These are phyloP conservation scores for Fusarium sp. DNA, from an alignment of 2,329 filamentous ascomycete genomes.

Conservation along the genomic window DNA sequence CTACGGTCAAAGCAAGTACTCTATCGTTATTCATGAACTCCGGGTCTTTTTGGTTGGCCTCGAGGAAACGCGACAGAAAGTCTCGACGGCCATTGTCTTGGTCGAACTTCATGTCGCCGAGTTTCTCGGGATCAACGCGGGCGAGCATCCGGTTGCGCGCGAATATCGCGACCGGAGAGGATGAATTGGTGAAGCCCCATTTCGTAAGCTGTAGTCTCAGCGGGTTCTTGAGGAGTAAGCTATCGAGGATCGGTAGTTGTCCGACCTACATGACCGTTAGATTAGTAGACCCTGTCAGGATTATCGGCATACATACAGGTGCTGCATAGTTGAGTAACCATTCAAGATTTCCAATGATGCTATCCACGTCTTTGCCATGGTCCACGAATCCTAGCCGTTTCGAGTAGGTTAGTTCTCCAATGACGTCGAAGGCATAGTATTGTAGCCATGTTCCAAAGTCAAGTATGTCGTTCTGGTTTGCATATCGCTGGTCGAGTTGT, in stretches of 20 bases:
- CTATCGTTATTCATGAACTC: slow-evolving; percentile 16
- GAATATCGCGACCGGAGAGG: neutral
- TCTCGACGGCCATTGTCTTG: neutral
- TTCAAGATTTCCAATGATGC: slow-evolving; percentile 28
- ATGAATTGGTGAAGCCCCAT: neutral
- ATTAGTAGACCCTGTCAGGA: neutral
- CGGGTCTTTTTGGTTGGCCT: slow-evolving; percentile 19
- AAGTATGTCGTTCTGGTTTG: neutral
- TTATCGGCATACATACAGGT: neutral
- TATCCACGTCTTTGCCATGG: slow-evolving; percentile 20
- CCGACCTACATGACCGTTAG: neutral
- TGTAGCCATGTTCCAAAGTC: slow-evolving; percentile 32
- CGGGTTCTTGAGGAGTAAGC: slow-evolving; percentile 1
- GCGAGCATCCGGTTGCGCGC: neutral
- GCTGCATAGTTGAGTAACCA: slow-evolving; percentile 30
- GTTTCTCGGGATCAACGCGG: neutral
- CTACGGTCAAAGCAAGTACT: slow-evolving; percentile 18
- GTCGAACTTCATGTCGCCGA: neutral
- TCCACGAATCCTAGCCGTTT: slow-evolving; percentile 32
- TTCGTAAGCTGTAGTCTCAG: neutral
- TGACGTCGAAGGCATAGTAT: slow-evolving; percentile 37
- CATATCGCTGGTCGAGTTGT: neutral
- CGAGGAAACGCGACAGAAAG: slow-evolving; percentile 24
- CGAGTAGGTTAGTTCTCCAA: slow-evolving; percentile 16
- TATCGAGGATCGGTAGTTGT: slow-evolving; percentile 6